Percentiles rank a stretch among this genome's conserved stretches.
Conservation (phyloP, 2,329 filamentous ascomycete species). For the Botrytis galanthina region DNA sequence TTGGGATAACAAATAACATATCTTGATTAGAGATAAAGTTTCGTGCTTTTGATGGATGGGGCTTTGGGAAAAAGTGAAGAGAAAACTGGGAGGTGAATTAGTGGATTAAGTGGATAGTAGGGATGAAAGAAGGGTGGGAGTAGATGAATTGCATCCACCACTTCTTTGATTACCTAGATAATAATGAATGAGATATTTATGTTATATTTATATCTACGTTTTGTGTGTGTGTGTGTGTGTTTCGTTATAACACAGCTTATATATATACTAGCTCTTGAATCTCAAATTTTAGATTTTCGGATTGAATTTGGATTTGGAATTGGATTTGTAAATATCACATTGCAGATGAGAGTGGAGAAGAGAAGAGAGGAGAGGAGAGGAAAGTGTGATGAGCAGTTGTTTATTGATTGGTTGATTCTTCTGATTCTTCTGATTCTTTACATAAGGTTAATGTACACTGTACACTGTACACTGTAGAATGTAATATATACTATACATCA, state of each 20-base stretch:
- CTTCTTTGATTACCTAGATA: not conserved
- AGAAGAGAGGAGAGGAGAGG: too few species aligned
- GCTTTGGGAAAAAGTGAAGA: not conserved
- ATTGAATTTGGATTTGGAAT: too few species aligned
- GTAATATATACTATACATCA: too few species aligned
- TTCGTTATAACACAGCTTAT: not conserved
- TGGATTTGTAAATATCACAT: too few species aligned
- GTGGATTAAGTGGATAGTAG: not conserved
- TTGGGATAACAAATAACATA: conserved; percentile 13
- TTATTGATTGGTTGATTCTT: too few species aligned
- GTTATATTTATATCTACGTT: not conserved
- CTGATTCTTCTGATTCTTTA: not conserved
- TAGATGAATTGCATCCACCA: not conserved
- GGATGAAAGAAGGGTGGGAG: not conserved
- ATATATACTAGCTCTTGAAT: too few species aligned
- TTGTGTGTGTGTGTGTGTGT: not conserved
- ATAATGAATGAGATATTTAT: not conserved
- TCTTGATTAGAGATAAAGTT: conserved; percentile 15
- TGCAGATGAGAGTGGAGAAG: too few species aligned
- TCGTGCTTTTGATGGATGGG: not conserved
- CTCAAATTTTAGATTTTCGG: too few species aligned
- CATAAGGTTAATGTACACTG: too few species aligned
- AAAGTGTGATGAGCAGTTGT: too few species aligned
- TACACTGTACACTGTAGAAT: too few species aligned
- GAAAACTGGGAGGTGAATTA: not conserved